These are phyloP conservation scores for Russula brevipes DNA, from an alignment of 768 basidiomycete genomes.

Conservation along the genomic window DNA sequence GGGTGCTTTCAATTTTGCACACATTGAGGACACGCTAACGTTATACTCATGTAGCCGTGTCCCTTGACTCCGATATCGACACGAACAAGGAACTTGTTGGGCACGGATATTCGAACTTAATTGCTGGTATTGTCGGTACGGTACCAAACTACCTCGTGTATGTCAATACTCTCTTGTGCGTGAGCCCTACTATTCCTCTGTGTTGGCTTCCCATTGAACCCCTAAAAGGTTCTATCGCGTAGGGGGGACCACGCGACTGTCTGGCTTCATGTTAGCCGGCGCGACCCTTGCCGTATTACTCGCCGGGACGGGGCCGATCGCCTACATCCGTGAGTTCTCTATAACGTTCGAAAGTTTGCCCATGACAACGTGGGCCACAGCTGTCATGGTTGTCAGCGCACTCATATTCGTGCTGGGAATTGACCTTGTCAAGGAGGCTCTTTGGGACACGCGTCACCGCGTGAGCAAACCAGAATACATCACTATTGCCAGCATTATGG, in stretches of 20 bases:
- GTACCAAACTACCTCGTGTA: conserved; percentile 90
- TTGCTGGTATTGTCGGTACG: conserved; percentile 73
- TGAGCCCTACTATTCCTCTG: background rate
- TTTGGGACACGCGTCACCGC: conserved; percentile 92
- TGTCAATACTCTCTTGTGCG: conserved; percentile 56
- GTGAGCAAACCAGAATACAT: conserved; percentile 82
- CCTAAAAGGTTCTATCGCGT: conserved; percentile 77
- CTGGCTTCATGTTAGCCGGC: conserved; percentile 79
- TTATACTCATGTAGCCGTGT: conserved; percentile 54
- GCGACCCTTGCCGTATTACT: conserved; percentile 68
- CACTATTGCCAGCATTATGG: conserved; percentile 79
- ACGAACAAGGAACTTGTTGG: conserved; percentile 90
- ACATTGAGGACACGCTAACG: background rate
- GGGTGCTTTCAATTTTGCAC: conserved; percentile 23
- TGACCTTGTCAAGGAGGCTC: conserved; percentile 89
- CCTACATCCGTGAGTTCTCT: conserved; percentile 72
- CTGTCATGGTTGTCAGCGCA: conserved; percentile 86
- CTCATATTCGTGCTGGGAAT: conserved; percentile 93
- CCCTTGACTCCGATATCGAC: conserved; percentile 81
- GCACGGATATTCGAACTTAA: conserved; percentile 87
- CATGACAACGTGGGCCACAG: conserved; percentile 36
- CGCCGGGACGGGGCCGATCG: conserved; percentile 84
- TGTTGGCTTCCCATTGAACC: conserved; percentile 21
- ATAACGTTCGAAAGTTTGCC: background rate
- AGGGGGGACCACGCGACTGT: conserved; percentile 77